Percentiles rank a stretch among this genome's conserved stretches.
Conservation (phyloP, 805 yeast species). For the Grigorovia yakushimaensis region DNA sequence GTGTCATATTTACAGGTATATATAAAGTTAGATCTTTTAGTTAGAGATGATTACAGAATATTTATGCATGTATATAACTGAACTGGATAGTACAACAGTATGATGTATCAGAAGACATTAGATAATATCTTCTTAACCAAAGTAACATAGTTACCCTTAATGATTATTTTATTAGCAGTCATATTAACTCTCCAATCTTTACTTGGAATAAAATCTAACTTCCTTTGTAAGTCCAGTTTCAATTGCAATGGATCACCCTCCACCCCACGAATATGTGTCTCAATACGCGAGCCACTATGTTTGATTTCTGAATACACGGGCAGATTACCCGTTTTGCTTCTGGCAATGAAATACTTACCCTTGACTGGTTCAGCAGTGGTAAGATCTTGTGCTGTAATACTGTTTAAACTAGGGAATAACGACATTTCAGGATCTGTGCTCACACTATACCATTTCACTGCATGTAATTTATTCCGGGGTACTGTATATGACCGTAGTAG, state of each 20-base stretch:
- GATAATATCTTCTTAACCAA: constrained; percentile 27
- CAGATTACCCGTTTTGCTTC: constrained; percentile 55
- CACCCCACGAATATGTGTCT: constrained; percentile 65
- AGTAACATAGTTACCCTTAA: constrained; percentile 38
- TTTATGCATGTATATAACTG: not conserved
- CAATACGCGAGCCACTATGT: constrained; percentile 43
- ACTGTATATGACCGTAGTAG: too few relatives aligned
- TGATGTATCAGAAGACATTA: not conserved
- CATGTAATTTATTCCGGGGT: too few relatives aligned
- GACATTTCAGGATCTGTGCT: not conserved
- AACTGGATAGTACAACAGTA: too few relatives aligned
- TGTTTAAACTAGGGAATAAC: constrained; percentile 24
- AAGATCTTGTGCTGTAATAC: constrained; percentile 25
- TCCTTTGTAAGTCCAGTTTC: constrained; percentile 51
- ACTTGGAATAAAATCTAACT: constrained; percentile 35
- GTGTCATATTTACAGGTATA: too few relatives aligned
- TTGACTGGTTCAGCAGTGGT: constrained; percentile 18
- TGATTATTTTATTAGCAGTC: constrained; percentile 43
- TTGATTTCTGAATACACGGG: constrained; percentile 74
- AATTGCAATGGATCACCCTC: constrained; percentile 58
- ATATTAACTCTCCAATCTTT: constrained; percentile 38
- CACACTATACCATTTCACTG: not conserved
- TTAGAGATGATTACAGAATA: not conserved
- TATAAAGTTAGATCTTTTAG: too few relatives aligned
- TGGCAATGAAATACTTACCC: constrained; percentile 29